phyloP scores from a whole-genome alignment of 768 basidiomycete species.

The Boletus rubescentipes region DNA sequence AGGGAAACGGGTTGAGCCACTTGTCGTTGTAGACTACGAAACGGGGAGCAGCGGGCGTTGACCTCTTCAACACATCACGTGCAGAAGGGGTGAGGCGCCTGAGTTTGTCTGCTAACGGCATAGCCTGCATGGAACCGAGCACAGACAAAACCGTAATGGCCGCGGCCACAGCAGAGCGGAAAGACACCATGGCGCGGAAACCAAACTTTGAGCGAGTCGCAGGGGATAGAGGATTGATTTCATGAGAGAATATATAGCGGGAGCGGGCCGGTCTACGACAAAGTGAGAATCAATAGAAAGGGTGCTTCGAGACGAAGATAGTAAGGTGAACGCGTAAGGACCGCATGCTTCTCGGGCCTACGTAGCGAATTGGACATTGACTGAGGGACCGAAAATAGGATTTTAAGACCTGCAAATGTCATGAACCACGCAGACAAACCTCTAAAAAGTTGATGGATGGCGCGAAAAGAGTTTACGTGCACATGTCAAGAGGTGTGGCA shows the following conservation, averaged over 20 bases:
- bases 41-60: slow-evolving; percentile 45
- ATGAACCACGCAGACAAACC: background rate
- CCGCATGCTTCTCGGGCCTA: background rate
- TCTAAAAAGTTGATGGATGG: background rate
- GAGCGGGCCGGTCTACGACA: background rate
- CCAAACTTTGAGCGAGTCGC: background rate
- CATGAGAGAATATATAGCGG: slow-evolving; percentile 18
- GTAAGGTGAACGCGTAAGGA: background rate
- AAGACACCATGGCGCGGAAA: slow-evolving; percentile 16
- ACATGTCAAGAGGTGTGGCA: background rate
- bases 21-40: slow-evolving; percentile 44
- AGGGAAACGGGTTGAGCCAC: slow-evolving; percentile 46
- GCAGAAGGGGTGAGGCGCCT: slow-evolving; percentile 21
- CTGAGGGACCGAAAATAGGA: background rate
- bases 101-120: slow-evolving; percentile 25
- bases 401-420: background rate
- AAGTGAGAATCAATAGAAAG: background rate
- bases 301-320: background rate
- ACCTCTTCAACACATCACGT: slow-evolving; percentile 19
- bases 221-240: background rate
- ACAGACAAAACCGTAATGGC: slow-evolving; percentile 6
- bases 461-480: background rate
- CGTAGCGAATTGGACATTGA: background rate
- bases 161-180: slow-evolving; percentile 5
- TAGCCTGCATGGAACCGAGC: slow-evolving; percentile 11